These are phyloP conservation scores for Paulinella micropora DNA, from an alignment of 78 protist species.

Conservation along the genomic window DNA sequence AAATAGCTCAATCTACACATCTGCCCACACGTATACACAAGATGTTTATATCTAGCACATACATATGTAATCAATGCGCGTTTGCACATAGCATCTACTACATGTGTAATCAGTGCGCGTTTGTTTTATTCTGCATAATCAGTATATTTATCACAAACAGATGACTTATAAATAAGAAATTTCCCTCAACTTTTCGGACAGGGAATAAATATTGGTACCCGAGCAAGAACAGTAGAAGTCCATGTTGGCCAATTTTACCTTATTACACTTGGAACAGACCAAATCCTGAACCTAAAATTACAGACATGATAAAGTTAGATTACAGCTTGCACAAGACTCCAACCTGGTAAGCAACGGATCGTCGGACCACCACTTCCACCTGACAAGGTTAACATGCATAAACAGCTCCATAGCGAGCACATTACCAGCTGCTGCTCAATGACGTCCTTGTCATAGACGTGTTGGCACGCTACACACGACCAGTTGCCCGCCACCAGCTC, in stretches of 20 bases:
- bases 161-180: neutral
- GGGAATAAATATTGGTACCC: neutral
- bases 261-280: neutral
- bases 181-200: neutral
- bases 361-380: neutral
- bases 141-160: neutral
- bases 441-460: neutral
- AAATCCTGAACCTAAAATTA: neutral
- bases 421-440: neutral
- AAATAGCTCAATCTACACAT: neutral
- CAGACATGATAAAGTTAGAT: neutral
- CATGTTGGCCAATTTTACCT: neutral
- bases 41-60: neutral
- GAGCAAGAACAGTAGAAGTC: neutral
- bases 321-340: neutral
- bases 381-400: neutral
- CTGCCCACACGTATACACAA: neutral
- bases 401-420: neutral
- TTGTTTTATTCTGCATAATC: neutral
- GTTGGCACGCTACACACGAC: slow-evolving; percentile 1
- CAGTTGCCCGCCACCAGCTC: neutral
- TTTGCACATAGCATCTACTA: neutral
- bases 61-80: neutral
- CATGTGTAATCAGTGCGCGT: neutral
- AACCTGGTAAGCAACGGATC: neutral